Evolutionary conservation across 352 stramenopile species (phyloP).

Genomic region (Globisporangium nagaii): DNA sequence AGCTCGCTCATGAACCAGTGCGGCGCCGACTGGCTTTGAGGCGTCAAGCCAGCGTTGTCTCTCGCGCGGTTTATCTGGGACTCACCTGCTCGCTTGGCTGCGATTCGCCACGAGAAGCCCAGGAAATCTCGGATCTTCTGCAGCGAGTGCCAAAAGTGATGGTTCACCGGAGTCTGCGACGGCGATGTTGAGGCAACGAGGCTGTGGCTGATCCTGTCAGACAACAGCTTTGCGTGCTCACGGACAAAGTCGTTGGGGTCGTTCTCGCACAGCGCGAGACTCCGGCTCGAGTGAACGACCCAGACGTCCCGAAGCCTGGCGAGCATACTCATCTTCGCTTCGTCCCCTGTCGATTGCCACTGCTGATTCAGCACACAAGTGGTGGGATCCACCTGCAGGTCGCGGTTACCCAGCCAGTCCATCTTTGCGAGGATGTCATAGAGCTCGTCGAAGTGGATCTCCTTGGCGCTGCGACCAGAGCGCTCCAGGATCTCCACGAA

Average conservation of each 20-base stretch:
- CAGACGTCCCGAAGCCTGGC: slow-evolving; percentile 25
- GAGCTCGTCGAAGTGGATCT: slow-evolving; percentile 35
- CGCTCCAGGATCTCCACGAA: slow-evolving; percentile 23
- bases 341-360: slow-evolving; percentile 2
- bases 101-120: slow-evolving; percentile 33
- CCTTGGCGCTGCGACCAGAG: slow-evolving; percentile 13
- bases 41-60: neutral
- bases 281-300: slow-evolving; percentile 23
- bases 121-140: slow-evolving; percentile 36
- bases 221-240: slow-evolving; percentile 16
- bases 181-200: neutral
- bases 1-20: slow-evolving; percentile 40
- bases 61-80: neutral
- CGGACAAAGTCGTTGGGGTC: slow-evolving; percentile 52
- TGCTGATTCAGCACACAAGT: slow-evolving; percentile 9
- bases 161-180: neutral
- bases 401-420: slow-evolving; percentile 24
- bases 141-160: slow-evolving; percentile 15
- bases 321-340: neutral
- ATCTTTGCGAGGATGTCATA: slow-evolving; percentile 23
- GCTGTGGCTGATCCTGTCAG: slow-evolving; percentile 16
- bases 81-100: slow-evolving; percentile 19
- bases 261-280: slow-evolving; percentile 35
- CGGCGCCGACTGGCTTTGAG: too few relatives aligned
- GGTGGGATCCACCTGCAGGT: slow-evolving; percentile 20